Base-by-base conservation (phyloP, 306 rosid species). In the Leucaena leucocephala region DNA sequence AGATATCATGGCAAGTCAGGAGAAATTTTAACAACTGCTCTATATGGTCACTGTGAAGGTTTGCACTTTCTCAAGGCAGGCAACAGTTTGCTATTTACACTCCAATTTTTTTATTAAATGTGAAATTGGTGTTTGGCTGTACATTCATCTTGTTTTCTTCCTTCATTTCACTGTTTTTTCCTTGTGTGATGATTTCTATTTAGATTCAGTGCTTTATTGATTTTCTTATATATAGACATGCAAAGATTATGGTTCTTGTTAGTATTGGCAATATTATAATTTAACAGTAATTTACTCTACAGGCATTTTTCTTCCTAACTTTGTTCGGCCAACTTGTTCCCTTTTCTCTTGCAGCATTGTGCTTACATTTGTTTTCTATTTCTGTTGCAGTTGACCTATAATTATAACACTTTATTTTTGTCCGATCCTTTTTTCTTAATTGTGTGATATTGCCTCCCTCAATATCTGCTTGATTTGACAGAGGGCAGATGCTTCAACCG, bases 401-500 rank as follows among this genome's bases (percentile, higher is more conserved):
- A 39, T 36, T 46, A 3, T 70, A 7, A 39, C 11, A 48, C 21
- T 10, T 74, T 16, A 63, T 58, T 12, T 10, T 58, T 67, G 38
- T 42, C 55, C 65, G 27, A 22, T 79, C 62, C 80, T 81, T 68
- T 21, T 72, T 75, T 70, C 35, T 59, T 65, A 16, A 57, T 61
- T 78, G 55, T 69, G 63, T 81, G 54, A 57, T 77, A 62, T 82
- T 80, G 82, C 44, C 46, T 43, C 39, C 82, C 42, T 78, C 45
- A 65, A 82, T 86, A 86, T 77, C 69, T 87, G 76, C 83, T 88
- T 81, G 82, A 86, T 88, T 79, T 85, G 82, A 83, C 97, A 96
- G 99, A 90, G 94, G 82, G 99, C 99, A 6, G 99, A 96, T 81
- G 99, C 99, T 71, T 96, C 99, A 65, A 96, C 99, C 78, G 98